These are phyloP conservation scores for Tulasnella sp. DNA, from an alignment of 768 basidiomycete genomes.

Conservation along the genomic window DNA sequence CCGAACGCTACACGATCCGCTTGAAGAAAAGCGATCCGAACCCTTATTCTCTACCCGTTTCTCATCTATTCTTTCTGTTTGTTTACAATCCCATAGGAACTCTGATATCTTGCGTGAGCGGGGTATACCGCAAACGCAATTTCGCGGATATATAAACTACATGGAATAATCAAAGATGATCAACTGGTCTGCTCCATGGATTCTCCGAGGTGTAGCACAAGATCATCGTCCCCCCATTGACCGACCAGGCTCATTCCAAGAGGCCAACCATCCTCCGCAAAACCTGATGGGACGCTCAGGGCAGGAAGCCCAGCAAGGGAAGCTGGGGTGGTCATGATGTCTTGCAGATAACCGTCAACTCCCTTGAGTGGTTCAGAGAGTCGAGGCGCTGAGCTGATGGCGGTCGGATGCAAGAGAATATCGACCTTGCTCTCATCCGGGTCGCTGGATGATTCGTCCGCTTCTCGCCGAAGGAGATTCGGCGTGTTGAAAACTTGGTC, in stretches of 20 bases:
- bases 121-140: no score
- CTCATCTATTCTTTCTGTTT: no score
- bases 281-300: conserved; percentile 53
- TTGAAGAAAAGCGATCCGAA: no score
- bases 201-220: conserved; percentile 22
- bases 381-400: conserved; percentile 72
- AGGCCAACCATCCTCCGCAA: conserved; percentile 57
- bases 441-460: background rate
- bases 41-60: no score
- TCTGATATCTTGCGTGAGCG: no score
- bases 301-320: conserved; percentile 84
- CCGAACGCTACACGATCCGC: conserved; percentile 21
- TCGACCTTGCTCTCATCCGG: conserved; percentile 40
- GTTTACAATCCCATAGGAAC: no score
- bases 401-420: conserved; percentile 75
- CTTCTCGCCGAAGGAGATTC: conserved; percentile 32
- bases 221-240: conserved; percentile 58
- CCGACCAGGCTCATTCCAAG: conserved; percentile 75
- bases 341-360: conserved; percentile 70
- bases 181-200: conserved; percentile 1
- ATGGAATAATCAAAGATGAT: no score
- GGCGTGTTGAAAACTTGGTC: conserved; percentile 51
- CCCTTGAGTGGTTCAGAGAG: conserved; percentile 29
- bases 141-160: no score
- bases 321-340: conserved; percentile 85